Percentiles rank a stretch among this genome's conserved stretches.
Conservation (phyloP, 2,329 filamentous ascomycete genomes). For the Ascosphaera apis region DNA sequence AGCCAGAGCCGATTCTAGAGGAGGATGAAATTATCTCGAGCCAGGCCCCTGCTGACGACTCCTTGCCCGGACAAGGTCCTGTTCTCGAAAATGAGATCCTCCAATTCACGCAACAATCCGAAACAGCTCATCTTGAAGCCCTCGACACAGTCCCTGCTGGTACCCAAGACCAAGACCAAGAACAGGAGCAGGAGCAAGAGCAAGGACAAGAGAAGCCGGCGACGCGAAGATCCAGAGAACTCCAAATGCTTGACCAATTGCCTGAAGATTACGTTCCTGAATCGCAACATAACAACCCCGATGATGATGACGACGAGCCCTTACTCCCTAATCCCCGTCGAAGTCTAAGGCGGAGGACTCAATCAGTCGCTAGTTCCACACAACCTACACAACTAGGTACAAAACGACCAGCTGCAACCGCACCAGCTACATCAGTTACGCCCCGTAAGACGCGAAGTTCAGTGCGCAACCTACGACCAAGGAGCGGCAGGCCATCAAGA, state of each 20-base stretch:
- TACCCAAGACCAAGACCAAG: slow-evolving; percentile 31
- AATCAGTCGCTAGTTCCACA: slow-evolving; percentile 8
- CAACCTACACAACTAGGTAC: slow-evolving; percentile 10
- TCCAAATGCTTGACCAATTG: slow-evolving; percentile 10
- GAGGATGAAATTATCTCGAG: slow-evolving; percentile 3
- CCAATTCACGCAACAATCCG: background rate
- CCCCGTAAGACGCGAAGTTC: slow-evolving; percentile 15
- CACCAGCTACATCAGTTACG: slow-evolving; percentile 10
- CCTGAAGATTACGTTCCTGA: slow-evolving; percentile 17
- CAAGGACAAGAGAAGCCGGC: slow-evolving; percentile 8
- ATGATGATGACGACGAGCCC: slow-evolving; percentile 22
- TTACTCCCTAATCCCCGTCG: slow-evolving; percentile 28
- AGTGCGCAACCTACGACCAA: slow-evolving; percentile 17
- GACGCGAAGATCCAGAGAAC: slow-evolving; percentile 8
- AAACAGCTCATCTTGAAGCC: slow-evolving; percentile 1
- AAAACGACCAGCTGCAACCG: slow-evolving; percentile 12
- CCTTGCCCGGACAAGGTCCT: too few relatives aligned
- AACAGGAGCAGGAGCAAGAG: slow-evolving; percentile 14
- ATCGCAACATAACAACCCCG: slow-evolving; percentile 17
- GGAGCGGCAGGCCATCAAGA: slow-evolving; percentile 15
- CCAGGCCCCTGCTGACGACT: slow-evolving; percentile 6
- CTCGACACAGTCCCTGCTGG: slow-evolving; percentile 18
- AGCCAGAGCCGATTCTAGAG: slow-evolving; percentile 2
- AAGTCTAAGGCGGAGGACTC: slow-evolving; percentile 12
- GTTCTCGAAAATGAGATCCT: too few relatives aligned